Evolutionary conservation across 805 yeast genomes (phyloP).

Genomic region (Saccharomyces mikatae): DNA sequence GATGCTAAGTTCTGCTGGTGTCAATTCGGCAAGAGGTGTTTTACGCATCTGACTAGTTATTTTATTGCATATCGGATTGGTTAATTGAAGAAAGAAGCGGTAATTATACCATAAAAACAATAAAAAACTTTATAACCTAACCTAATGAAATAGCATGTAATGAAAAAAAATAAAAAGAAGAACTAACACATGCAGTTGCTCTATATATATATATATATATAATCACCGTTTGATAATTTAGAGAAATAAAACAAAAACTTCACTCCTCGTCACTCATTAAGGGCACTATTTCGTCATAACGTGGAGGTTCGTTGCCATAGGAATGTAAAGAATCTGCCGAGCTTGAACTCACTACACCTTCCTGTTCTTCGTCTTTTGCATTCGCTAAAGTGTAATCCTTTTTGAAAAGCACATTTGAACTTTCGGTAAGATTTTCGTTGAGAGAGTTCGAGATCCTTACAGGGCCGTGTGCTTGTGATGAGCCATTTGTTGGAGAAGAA

Average conservation of each 20-base stretch:
- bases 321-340: background rate
- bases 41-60: constrained; percentile 20
- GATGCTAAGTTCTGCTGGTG: constrained; percentile 49
- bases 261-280: constrained; percentile 20
- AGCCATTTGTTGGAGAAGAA: background rate
- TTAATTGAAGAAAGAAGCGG: background rate
- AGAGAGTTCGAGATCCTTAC: background rate
- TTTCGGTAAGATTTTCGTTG: background rate
- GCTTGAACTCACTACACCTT: background rate
- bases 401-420: constrained; percentile 3
- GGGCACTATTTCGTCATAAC: constrained; percentile 26
- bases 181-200: background rate
- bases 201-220: background rate
- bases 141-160: background rate
- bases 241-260: background rate
- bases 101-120: background rate
- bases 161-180: background rate
- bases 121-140: background rate
- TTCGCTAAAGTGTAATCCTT: constrained; percentile 2
- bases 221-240: background rate
- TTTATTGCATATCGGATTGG: background rate
- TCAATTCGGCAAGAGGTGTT: constrained; percentile 43
- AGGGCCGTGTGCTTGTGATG: constrained; percentile 1
- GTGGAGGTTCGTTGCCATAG: constrained; percentile 24
- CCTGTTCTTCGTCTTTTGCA: background rate